These are phyloP conservation scores for Lentinula novae-zelandiae DNA, from an alignment of 1,284 basidiomycete species.

Conservation along the genomic window DNA sequence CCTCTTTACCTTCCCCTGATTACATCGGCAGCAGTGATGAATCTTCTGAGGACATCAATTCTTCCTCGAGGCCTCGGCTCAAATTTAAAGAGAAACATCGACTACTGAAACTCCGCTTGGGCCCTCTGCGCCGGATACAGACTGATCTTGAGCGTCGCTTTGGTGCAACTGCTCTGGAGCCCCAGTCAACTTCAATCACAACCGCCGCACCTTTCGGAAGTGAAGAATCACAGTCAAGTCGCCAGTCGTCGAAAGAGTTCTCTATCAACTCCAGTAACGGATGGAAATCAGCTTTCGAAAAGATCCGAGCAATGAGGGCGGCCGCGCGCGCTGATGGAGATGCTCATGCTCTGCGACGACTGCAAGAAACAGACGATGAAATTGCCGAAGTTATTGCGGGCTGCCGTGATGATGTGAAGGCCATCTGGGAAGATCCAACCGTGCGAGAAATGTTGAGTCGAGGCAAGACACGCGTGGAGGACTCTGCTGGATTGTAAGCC, in stretches of 20 bases:
- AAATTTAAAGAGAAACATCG: slow-evolving; percentile 61
- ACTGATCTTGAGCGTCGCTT: slow-evolving; percentile 56
- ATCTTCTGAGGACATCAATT: slow-evolving; percentile 31
- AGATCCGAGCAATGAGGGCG: slow-evolving; percentile 30
- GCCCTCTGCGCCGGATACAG: slow-evolving; percentile 54
- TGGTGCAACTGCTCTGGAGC: slow-evolving; percentile 51
- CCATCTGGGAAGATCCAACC: slow-evolving; percentile 59
- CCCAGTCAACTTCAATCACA: slow-evolving; percentile 32
- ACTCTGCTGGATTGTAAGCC: slow-evolving; percentile 68
- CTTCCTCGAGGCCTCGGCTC: slow-evolving; percentile 31
- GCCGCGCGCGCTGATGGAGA: slow-evolving; percentile 14
- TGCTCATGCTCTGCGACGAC: slow-evolving; percentile 20
- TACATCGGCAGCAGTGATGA: slow-evolving; percentile 29
- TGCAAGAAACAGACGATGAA: slow-evolving; percentile 48
- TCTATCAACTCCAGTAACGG: slow-evolving; percentile 55
- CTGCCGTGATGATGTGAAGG: slow-evolving; percentile 60
- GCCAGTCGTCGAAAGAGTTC: slow-evolving; percentile 42
- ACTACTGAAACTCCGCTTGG: slow-evolving; percentile 52
- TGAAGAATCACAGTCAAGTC: slow-evolving; percentile 17
- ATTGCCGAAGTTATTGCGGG: slow-evolving; percentile 52
- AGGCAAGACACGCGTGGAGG: slow-evolving; percentile 52
- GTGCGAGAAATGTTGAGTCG: slow-evolving; percentile 52
- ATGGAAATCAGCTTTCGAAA: slow-evolving; percentile 58
- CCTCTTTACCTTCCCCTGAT: slow-evolving; percentile 23
- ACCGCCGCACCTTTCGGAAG: slow-evolving; percentile 32